Evolutionary conservation across 2,329 filamentous ascomycete species (phyloP).

Genomic region (Byssoonygena ceratinophila): DNA sequence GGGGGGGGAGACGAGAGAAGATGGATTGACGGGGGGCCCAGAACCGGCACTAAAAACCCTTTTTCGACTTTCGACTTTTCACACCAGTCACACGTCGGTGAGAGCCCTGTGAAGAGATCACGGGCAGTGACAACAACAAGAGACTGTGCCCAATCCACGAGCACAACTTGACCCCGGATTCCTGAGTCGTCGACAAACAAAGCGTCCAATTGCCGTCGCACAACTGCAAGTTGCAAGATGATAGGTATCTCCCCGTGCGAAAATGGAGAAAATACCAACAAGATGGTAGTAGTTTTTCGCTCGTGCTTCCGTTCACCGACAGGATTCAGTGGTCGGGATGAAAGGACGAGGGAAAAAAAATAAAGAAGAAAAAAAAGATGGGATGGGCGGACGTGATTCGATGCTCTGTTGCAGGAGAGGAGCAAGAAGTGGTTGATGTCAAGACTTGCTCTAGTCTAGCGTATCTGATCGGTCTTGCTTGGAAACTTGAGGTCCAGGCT

Average conservation of each 20-base stretch:
- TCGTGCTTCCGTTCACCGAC: constrained; percentile 8
- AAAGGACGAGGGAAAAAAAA: too few relatives aligned
- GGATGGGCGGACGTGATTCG: constrained; percentile 4
- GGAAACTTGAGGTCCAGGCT: constrained; percentile 2
- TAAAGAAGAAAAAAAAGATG: too few relatives aligned
- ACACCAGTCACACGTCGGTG: constrained; percentile 6
- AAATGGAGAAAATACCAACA: background rate
- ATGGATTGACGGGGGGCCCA: background rate
- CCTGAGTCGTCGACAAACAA: background rate
- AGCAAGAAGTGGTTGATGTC: constrained; percentile 10
- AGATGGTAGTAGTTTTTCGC: too few relatives aligned
- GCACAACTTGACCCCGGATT: background rate
- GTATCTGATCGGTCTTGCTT: constrained; percentile 7
- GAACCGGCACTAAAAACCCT: background rate
- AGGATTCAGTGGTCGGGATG: background rate
- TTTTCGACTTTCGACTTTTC: background rate
- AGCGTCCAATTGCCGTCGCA: background rate
- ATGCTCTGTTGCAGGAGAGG: constrained; percentile 2
- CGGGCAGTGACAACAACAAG: constrained; percentile 1
- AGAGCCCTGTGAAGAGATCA: constrained; percentile 7
- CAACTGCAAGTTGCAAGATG: background rate
- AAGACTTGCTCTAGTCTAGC: background rate
- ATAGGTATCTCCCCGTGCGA: background rate
- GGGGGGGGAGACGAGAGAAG: background rate
- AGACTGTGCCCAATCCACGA: constrained; percentile 6